phyloP scores from a whole-genome alignment of 495 filamentous ascomycete genomes.

The Cenococcum geophilum region DNA sequence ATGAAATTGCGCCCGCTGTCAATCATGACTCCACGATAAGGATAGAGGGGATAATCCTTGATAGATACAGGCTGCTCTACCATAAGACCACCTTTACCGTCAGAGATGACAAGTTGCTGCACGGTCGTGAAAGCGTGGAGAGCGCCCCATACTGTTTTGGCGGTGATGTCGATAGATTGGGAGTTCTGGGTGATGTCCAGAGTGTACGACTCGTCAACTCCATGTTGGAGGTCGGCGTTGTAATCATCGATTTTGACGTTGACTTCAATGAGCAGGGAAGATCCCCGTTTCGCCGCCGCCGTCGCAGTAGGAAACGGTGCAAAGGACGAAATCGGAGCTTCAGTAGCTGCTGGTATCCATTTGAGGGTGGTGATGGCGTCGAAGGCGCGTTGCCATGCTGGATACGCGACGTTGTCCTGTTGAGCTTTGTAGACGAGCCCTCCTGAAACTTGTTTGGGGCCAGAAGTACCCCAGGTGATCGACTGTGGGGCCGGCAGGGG shows the following conservation, averaged over 20 bases:
- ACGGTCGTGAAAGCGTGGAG: slow-evolving; percentile 56
- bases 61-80: slow-evolving; percentile 38
- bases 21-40: slow-evolving; percentile 49
- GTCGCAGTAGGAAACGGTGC: slow-evolving; percentile 44
- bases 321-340: slow-evolving; percentile 46
- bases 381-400: slow-evolving; percentile 48
- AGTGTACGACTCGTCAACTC: slow-evolving; percentile 55
- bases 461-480: slow-evolving; percentile 50
- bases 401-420: slow-evolving; percentile 34
- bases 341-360: slow-evolving; percentile 50
- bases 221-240: slow-evolving; percentile 46
- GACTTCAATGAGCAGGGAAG: slow-evolving; percentile 28
- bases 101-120: slow-evolving; percentile 43
- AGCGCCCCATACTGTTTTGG: slow-evolving; percentile 50
- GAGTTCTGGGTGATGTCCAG: slow-evolving; percentile 41
- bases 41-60: slow-evolving; percentile 44
- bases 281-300: slow-evolving; percentile 21
- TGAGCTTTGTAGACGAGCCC: slow-evolving; percentile 31
- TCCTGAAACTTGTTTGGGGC: slow-evolving; percentile 39
- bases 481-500: slow-evolving; percentile 50
- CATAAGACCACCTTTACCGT: slow-evolving; percentile 38
- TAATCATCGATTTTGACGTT: slow-evolving; percentile 43
- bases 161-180: slow-evolving; percentile 41
- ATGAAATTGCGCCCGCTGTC: slow-evolving; percentile 58
- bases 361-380: slow-evolving; percentile 42